Conservation (phyloP, 2,329 filamentous ascomycete genomes). For the Curvularia verruculosa region DNA sequence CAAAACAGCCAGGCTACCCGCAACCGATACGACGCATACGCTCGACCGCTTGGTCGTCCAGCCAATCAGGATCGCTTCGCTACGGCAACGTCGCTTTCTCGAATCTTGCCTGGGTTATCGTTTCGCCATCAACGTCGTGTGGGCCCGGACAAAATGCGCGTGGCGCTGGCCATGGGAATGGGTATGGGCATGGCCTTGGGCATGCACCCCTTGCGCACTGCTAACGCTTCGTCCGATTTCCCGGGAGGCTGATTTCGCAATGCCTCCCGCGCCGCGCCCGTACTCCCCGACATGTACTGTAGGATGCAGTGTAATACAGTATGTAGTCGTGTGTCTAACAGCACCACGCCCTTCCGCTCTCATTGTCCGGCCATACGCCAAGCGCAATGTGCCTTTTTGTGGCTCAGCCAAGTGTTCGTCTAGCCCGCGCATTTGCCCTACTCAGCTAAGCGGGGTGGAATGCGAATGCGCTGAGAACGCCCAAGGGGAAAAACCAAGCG, state of each 20-base stretch:
- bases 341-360: conserved; percentile 2
- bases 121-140: neutral
- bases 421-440: neutral
- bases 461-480: neutral
- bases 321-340: neutral
- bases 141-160: neutral
- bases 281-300: neutral
- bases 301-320: neutral
- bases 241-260: neutral
- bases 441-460: conserved; percentile 5
- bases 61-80: conserved; percentile 3
- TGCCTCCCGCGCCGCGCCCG: neutral
- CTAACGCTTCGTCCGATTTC: neutral
- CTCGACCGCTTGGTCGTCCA: neutral
- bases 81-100: neutral
- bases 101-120: neutral
- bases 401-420: conserved; percentile 1
- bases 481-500: neutral
- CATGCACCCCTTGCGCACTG: neutral
- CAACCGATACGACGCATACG: conserved; percentile 11
- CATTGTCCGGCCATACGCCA: conserved; percentile 4
- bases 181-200: neutral
- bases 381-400: neutral
- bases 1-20: neutral
- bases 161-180: neutral